These are phyloP conservation scores for Helotiales sp. DNA, from an alignment of 2,329 filamentous ascomycete species.

Conservation along the genomic window DNA sequence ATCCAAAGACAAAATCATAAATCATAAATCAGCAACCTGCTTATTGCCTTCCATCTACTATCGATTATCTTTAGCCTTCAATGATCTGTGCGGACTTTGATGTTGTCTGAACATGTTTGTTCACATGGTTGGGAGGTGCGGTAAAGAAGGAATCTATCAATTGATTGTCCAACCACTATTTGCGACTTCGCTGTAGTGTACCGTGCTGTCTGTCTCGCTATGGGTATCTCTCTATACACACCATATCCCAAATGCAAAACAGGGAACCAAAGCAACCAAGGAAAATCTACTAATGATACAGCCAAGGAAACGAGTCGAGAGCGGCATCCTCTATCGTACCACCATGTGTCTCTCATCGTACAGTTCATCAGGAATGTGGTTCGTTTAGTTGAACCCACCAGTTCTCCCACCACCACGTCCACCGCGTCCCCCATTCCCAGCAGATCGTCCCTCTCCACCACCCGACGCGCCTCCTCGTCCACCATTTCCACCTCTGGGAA, in stretches of 20 bases:
- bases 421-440: conserved; percentile 24
- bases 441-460: conserved; percentile 31
- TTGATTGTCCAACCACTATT: not conserved
- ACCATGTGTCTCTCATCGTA: not conserved
- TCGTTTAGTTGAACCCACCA: conserved; percentile 9
- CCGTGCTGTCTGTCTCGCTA: not conserved
- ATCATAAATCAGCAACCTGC: no score
- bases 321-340: not conserved
- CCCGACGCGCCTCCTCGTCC: conserved; percentile 19
- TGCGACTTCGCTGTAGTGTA: conserved; percentile 7
- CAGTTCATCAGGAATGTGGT: not conserved
- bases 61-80: no score
- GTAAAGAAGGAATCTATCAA: conserved; percentile 3
- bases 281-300: not conserved
- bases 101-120: no score
- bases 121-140: not conserved
- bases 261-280: not conserved
- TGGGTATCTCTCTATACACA: conserved; percentile 9
- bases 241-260: conserved; percentile 9
- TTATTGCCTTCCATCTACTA: no score
- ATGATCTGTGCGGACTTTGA: no score
- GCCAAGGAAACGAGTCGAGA: not conserved
- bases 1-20: no score
- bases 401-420: conserved; percentile 31
- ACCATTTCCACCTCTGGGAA: conserved; percentile 31